phyloP scores from a whole-genome alignment of 768 basidiomycete species.

The Lactarius evosmus region DNA sequence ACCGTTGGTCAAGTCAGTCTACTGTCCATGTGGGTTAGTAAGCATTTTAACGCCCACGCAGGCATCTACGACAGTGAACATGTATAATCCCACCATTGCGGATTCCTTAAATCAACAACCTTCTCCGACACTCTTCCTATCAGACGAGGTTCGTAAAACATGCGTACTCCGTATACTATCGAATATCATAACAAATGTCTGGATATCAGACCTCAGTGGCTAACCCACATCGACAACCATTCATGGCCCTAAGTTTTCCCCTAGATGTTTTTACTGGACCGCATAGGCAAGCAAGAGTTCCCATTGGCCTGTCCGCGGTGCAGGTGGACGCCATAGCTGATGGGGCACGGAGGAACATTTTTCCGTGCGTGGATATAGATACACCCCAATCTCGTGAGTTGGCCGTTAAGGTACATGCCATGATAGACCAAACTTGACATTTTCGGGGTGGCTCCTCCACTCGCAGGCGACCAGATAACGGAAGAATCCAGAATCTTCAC shows the following conservation, averaged over 20 bases:
- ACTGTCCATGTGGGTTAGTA: no score
- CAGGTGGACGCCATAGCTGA: neutral
- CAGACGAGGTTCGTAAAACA: neutral
- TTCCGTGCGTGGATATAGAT: neutral
- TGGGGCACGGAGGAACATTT: neutral
- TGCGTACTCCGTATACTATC: neutral
- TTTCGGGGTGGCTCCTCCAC: neutral
- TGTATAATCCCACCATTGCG: neutral
- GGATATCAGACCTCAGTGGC: neutral
- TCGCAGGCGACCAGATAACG: neutral
- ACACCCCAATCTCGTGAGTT: neutral
- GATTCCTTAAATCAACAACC: neutral
- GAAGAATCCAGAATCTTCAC: neutral
- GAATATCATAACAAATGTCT: neutral
- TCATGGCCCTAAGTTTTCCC: neutral
- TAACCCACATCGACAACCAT: neutral
- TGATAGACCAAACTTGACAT: neutral
- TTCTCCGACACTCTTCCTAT: neutral
- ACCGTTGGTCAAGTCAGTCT: neutral
- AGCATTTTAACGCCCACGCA: neutral
- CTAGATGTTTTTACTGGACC: neutral
- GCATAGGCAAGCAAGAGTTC: neutral
- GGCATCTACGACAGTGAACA: neutral
- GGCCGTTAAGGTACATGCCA: neutral
- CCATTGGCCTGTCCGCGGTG: neutral